A percentile compares a stretch with the other conserved stretches of the same genome.
These are phyloP conservation scores for Ganoderma multipileum DNA, from an alignment of 1,284 basidiomycete species.

Conservation along the genomic window DNA sequence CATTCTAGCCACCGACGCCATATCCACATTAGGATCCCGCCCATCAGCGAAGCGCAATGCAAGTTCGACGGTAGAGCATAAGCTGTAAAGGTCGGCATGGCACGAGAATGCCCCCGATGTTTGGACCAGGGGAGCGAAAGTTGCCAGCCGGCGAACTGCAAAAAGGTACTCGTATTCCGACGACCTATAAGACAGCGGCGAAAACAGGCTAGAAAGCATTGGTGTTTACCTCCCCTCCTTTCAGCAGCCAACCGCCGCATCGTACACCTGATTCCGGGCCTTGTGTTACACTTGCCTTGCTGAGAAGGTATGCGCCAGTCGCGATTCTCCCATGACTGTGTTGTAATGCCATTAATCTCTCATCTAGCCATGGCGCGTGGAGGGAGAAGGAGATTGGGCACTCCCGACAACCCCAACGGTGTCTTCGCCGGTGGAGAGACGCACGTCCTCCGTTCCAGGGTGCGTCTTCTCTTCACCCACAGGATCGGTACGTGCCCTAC, in stretches of 20 bases:
- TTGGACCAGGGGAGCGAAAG: background rate
- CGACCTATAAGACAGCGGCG: background rate
- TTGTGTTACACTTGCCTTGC: background rate
- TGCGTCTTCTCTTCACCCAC: background rate
- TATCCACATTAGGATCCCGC: conserved; percentile 1
- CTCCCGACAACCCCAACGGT: background rate
- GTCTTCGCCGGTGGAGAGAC: background rate
- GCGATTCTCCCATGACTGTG: background rate
- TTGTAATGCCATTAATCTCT: background rate
- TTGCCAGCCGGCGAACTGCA: background rate
- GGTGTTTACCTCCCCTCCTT: background rate
- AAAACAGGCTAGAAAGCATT: background rate
- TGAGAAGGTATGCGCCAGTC: background rate
- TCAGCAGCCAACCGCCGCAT: background rate
- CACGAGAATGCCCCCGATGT: background rate
- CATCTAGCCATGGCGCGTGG: background rate
- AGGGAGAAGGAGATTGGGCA: background rate
- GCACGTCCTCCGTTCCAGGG: background rate
- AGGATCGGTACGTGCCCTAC: background rate
- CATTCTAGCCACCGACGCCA: background rate
- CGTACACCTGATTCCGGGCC: background rate
- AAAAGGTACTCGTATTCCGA: background rate
- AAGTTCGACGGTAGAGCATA: background rate
- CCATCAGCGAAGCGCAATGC: background rate
- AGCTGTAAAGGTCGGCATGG: background rate